Conservation (phyloP, 129 eudicot species). For the Artemisia annua region DNA sequence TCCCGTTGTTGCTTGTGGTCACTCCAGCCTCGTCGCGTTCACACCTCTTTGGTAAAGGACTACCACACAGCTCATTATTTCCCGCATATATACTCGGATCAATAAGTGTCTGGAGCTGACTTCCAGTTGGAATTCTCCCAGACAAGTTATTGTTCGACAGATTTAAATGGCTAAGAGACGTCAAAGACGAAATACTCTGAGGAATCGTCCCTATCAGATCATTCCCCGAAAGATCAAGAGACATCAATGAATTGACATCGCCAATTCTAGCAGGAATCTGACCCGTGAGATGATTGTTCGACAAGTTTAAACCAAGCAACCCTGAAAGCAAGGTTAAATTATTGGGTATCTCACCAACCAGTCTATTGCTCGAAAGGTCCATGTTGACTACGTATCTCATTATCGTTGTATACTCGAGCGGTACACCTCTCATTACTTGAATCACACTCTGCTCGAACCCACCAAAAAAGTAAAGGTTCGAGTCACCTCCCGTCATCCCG, state of each 20-base stretch:
- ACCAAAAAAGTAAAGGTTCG: constrained; percentile 8
- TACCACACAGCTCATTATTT: constrained; percentile 35
- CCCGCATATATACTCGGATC: constrained; percentile 36
- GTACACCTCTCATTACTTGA: constrained; percentile 31
- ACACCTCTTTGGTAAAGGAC: constrained; percentile 30
- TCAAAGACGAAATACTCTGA: constrained; percentile 26
- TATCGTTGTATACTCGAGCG: constrained; percentile 28
- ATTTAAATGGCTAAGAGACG: constrained; percentile 27
- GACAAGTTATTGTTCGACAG: constrained; percentile 39
- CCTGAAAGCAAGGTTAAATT: constrained; percentile 11
- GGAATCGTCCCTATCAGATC: constrained; percentile 41
- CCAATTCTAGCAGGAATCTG: constrained; percentile 39
- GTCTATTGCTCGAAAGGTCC: constrained; percentile 32
- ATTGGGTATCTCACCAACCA: constrained; percentile 27
- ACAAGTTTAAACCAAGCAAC: constrained; percentile 29
- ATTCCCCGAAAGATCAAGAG: constrained; percentile 43
- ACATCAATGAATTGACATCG: constrained; percentile 17
- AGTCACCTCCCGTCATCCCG: constrained; percentile 29
- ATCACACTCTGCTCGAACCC: constrained; percentile 31
- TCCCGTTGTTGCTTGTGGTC: not conserved
- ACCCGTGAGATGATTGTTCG: constrained; percentile 37
- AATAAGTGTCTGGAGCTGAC: constrained; percentile 29
- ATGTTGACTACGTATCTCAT: constrained; percentile 24
- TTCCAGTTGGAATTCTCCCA: constrained; percentile 46
- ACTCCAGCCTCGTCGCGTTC: not conserved